These are phyloP conservation scores for Antarctomyces pellizariae DNA, from an alignment of 495 filamentous ascomycete species.

Conservation along the genomic window DNA sequence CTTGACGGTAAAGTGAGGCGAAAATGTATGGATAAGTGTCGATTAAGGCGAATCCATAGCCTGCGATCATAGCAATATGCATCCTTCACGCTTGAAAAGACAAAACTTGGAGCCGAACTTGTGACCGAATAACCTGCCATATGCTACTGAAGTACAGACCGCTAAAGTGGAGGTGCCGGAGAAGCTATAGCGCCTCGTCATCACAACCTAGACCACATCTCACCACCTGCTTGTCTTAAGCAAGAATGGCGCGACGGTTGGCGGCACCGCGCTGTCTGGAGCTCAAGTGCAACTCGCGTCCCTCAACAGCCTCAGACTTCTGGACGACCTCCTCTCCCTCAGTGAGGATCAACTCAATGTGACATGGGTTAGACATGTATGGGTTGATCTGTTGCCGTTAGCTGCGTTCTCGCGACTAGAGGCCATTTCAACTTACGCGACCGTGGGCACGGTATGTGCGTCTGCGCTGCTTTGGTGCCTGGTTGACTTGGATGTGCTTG, in stretches of 20 bases:
- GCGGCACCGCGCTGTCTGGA: constrained; percentile 73
- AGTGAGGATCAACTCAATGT: constrained; percentile 98
- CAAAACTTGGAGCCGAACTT: no score
- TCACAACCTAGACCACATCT: constrained; percentile 8
- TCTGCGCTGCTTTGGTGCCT: constrained; percentile 93
- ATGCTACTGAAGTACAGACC: constrained; percentile 10
- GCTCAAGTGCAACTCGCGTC: constrained; percentile 42
- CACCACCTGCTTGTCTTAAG: constrained; percentile 25
- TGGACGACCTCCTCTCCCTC: constrained; percentile 81
- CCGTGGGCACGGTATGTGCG: constrained; percentile 98
- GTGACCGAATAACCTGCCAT: constrained; percentile 7
- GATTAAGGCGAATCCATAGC: no score
- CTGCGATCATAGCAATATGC: no score
- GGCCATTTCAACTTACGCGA: constrained; percentile 97
- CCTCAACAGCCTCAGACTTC: constrained; percentile 46
- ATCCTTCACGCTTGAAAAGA: constrained; percentile 5
- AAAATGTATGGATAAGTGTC: no score
- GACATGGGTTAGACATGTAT: constrained; percentile 99
- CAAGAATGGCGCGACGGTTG: constrained; percentile 55
- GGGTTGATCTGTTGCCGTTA: constrained; percentile 60
- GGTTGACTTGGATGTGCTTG: constrained; percentile 99
- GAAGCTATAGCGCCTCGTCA: constrained; percentile 5
- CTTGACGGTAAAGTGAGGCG: no score
- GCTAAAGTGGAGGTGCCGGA: constrained; percentile 3
- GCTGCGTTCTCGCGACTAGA: background rate